Percentiles rank a stretch among this genome's conserved stretches.
These are phyloP conservation scores for Favolaschia claudopus DNA, from an alignment of 768 basidiomycete species.

Conservation along the genomic window DNA sequence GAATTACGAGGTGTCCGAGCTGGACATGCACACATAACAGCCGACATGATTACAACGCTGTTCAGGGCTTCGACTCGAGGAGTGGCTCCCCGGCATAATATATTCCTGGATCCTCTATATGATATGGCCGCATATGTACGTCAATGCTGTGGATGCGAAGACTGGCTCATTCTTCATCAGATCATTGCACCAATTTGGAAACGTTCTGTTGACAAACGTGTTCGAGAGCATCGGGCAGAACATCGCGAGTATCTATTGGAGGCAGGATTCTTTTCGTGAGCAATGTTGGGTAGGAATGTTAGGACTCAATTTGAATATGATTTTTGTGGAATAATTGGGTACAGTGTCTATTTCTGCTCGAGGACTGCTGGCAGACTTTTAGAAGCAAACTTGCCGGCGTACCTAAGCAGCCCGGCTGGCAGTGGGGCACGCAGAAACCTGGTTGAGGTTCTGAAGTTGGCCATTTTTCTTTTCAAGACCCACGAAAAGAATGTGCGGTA, in stretches of 20 bases:
- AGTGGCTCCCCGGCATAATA: conserved; percentile 63
- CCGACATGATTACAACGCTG: conserved; percentile 69
- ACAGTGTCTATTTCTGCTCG: too few species aligned
- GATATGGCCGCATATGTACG: conserved; percentile 57
- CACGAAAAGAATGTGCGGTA: too few species aligned
- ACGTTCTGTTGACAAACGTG: conserved; percentile 53
- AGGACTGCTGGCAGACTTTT: too few species aligned
- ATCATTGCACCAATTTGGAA: conserved; percentile 63
- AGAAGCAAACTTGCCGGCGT: too few species aligned
- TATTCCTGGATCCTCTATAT: conserved; percentile 61
- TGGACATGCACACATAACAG: conserved; percentile 78
- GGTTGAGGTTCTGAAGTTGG: too few species aligned
- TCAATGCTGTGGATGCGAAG: conserved; percentile 11
- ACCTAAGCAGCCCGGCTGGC: too few species aligned
- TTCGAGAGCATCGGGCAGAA: conserved; percentile 53
- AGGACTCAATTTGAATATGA: too few species aligned
- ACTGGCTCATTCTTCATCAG: conserved; percentile 37
- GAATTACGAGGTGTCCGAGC: conserved; percentile 79
- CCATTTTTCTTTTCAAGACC: too few species aligned
- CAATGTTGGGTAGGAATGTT: too few species aligned
- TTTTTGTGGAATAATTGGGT: too few species aligned
- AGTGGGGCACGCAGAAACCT: too few species aligned
- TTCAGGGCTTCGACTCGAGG: conserved; percentile 77
- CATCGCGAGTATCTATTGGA: conserved; percentile 53
- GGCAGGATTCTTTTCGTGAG: conserved; percentile 51